Percentiles rank a stretch among this genome's conserved stretches.
Conservation (phyloP, 2,329 filamentous ascomycete species). For the Alternaria sp. region DNA sequence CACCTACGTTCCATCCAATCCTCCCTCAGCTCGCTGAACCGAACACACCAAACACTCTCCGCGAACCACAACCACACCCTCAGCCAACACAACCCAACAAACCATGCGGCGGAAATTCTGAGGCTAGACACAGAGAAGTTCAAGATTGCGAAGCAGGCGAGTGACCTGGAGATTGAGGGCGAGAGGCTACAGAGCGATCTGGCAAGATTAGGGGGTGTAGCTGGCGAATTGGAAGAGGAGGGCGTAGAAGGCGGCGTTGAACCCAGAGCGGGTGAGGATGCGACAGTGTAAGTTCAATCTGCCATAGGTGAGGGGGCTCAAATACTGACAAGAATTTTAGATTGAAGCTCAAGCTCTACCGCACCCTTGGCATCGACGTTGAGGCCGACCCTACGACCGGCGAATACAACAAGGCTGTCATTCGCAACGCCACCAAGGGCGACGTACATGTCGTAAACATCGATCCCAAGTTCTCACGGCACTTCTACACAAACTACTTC, state of each 20-base stretch:
- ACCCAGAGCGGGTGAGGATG: conserved; percentile 59
- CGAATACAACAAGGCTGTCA: conserved; percentile 84
- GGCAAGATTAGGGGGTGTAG: conserved; percentile 74
- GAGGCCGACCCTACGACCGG: conserved; percentile 77
- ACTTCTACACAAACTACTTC: conserved; percentile 95
- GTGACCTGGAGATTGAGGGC: conserved; percentile 91
- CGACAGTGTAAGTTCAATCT: conserved; percentile 53
- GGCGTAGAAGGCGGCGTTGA: conserved; percentile 77
- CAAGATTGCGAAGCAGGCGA: conserved; percentile 88
- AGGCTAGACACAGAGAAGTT: conserved; percentile 93
- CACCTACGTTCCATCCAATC: conserved; percentile 62
- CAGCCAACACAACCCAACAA: conserved; percentile 75
- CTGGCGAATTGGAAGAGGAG: conserved; percentile 86
- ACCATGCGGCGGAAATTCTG: conserved; percentile 84
- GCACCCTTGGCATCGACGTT: conserved; percentile 88
- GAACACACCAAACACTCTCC: conserved; percentile 76
- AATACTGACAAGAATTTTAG: conserved; percentile 47
- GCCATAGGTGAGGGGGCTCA: no score
- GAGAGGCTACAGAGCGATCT: conserved; percentile 85
- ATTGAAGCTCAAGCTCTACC: conserved; percentile 87
- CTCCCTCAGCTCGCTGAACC: conserved; percentile 67
- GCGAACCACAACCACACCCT: conserved; percentile 81
- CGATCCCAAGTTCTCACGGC: conserved; percentile 88
- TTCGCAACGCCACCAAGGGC: conserved; percentile 84
- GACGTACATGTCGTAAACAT: conserved; percentile 96